Evolutionary conservation across 2,329 filamentous ascomycete species (phyloP), one percentile per base, ranked within the genome.

Genomic region (Trematosphaeria pertusa): DNA sequence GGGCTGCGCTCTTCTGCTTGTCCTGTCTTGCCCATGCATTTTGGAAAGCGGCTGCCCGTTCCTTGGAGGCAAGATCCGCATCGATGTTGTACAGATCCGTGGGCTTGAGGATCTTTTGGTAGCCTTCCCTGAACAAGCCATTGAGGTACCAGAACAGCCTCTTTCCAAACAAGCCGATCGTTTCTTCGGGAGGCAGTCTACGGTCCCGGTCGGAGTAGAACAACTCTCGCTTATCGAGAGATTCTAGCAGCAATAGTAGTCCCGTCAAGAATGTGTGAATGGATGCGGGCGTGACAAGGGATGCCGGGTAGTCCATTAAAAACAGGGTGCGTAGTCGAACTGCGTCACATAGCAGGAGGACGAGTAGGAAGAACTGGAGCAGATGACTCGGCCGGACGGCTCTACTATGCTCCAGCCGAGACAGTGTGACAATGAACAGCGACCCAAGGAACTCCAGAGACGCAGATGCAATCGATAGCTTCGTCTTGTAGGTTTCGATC

Each of bases 91-190:
- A 52, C 5, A 64, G 50, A 36, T 65, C 62, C 4, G 41, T 31
- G 2, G 62, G 62, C 15, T 55, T 59, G 9, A 67, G 43, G 19
- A 64, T 54, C 24, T 59, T 62, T 5, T 43, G 46, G 37, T 64
- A 65, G 20, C 57, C 55, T 19, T 52, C 42, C 33, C 47, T 28
- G 43, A 75, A 71, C 2, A 75, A 56, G 12, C 50, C 43, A 47
- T 72, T 71, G 26, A 75, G 50, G 64, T 69, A 74, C 35, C 60
- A 62, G 48, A 72, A 74, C 1, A 70, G 44, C 8, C 66, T 56
- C n/a, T 72, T 58, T 5, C 63, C 65, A 42, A 71, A 70, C 5
- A 74, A 52, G 2, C 69, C 69, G 19, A 62, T 65, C 4, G 62
- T 68, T 41, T 72, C 70, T 46, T 75, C 73, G 1, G 71, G 72